phyloP scores from a whole-genome alignment of 2,329 filamentous ascomycete genomes.

The Cladophialophora carrionii region DNA sequence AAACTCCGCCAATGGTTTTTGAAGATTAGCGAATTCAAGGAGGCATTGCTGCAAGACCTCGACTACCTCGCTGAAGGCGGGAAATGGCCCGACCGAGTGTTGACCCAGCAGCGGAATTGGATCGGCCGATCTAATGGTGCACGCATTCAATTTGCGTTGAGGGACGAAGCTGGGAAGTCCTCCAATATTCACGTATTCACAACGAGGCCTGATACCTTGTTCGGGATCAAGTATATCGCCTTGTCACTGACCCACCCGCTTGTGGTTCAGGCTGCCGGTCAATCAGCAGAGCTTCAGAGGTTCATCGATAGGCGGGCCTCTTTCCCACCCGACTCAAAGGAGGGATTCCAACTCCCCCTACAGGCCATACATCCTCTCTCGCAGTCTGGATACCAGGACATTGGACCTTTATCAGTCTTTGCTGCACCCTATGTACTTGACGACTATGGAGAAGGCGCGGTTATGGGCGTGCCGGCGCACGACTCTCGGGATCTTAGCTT shows the following conservation, averaged over 20 bases:
- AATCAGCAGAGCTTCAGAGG: constrained; percentile 63
- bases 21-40: constrained; percentile 76
- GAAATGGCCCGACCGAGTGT: constrained; percentile 79
- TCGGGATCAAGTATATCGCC: constrained; percentile 82
- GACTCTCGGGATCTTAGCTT: constrained; percentile 78
- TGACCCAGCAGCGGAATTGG: constrained; percentile 86
- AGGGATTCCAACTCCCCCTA: constrained; percentile 69
- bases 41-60: constrained; percentile 71
- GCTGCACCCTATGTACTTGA: constrained; percentile 83
- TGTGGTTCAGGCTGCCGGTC: constrained; percentile 63
- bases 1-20: constrained; percentile 94
- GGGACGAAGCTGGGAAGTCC: constrained; percentile 35
- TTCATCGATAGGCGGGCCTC: constrained; percentile 65
- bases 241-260: constrained; percentile 73
- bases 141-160: constrained; percentile 70
- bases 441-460: constrained; percentile 82
- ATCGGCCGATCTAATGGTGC: constrained; percentile 77
- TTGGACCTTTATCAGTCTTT: constrained; percentile 70
- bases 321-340: constrained; percentile 60
- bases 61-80: constrained; percentile 64
- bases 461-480: constrained; percentile 91
- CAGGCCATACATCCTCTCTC: constrained; percentile 67
- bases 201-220: constrained; percentile 82
- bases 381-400: constrained; percentile 57
- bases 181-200: constrained; percentile 69